Conservation (phyloP, 495 filamentous ascomycete genomes). For the Annulohypoxylon maeteangense region DNA sequence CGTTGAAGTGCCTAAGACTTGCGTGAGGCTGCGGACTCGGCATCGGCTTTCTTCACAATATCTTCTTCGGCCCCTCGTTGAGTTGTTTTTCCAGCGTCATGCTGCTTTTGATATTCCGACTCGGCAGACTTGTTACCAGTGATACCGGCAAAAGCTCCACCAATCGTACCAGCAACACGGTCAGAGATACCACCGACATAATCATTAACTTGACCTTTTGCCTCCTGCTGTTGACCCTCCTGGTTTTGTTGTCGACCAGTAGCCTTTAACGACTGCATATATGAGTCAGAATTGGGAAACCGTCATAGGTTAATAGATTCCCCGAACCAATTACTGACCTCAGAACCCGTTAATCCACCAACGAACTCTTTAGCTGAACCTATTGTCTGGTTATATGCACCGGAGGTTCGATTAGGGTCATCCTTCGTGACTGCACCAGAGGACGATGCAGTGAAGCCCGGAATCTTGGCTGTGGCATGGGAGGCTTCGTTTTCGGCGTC, state of each 20-base stretch:
- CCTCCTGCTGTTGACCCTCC: slow-evolving; percentile 83
- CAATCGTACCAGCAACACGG: slow-evolving; percentile 77
- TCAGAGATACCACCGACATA: slow-evolving; percentile 75
- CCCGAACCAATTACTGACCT: slow-evolving; percentile 55
- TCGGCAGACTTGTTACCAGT: slow-evolving; percentile 76
- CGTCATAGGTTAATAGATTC: background rate
- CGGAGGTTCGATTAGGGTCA: slow-evolving; percentile 74
- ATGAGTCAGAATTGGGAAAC: background rate
- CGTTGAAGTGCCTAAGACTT: slow-evolving; percentile 9
- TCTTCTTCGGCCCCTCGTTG: slow-evolving; percentile 88
- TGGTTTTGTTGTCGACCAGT: slow-evolving; percentile 81
- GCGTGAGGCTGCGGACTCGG: slow-evolving; percentile 40
- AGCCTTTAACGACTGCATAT: slow-evolving; percentile 68
- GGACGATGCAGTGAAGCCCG: slow-evolving; percentile 72
- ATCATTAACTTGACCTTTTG: slow-evolving; percentile 84
- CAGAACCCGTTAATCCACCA: slow-evolving; percentile 78
- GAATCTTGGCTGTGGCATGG: slow-evolving; percentile 76
- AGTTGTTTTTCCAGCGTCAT: slow-evolving; percentile 86
- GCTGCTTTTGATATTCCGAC: slow-evolving; percentile 68
- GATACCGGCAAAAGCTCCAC: slow-evolving; percentile 72
- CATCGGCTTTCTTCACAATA: slow-evolving; percentile 74
- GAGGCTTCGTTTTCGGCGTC: slow-evolving; percentile 73
- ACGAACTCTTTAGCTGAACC: slow-evolving; percentile 86
- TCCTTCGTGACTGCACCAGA: slow-evolving; percentile 78
- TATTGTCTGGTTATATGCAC: slow-evolving; percentile 86